Base-by-base conservation (phyloP, 208 protist genomes). In the Leishmania tropica region DNA sequence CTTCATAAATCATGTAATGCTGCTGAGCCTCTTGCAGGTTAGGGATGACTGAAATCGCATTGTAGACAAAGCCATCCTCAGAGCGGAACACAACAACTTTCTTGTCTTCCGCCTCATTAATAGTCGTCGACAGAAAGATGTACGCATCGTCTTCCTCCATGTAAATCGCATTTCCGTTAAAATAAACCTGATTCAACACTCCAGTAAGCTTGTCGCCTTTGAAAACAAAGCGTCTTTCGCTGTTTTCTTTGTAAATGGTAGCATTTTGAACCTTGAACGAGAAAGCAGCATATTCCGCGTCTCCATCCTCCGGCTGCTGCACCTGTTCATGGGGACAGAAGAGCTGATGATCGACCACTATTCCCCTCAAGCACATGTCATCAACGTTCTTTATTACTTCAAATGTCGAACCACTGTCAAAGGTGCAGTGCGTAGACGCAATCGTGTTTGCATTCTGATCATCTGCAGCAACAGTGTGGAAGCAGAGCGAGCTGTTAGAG, bases 311-410 rank as follows among this genome's bases (percentile, higher is more conserved):
- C 47, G 68, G 56, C 51, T 79, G 70, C 3, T 70, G 74, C 6
- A 88, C 74, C 48, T 79, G 58, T 42, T 91, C 84, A 6, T 37
- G 8, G 8, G 88, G 87, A 47, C 93, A 96, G n/a, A 86, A 81
- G 42, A 96, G 83, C 35, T 78, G 76, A 5, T 75, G 85, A 40
- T 89, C 85, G 5, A 92, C 53, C n/a, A 94, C 64, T 71, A 92
- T 83, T 42, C 91, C 91, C 24, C 78, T 77, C 35, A 83, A 72
- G 35, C 93, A 96, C 83, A 94, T 93, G 31, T 83, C 79, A 65
- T 85, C 75, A 11, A 80, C 76, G 8, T 79, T 85, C 65, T 88
- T 65, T 10, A 84, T 75, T 37, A 80, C 60, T 0, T 80, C 83
- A 45, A 94, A 87, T 48, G 42, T 88, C 13, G 78, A 88, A 0